These are phyloP conservation scores for Fusarium mexicanum DNA, from an alignment of 2,329 filamentous ascomycete genomes.

Conservation along the genomic window DNA sequence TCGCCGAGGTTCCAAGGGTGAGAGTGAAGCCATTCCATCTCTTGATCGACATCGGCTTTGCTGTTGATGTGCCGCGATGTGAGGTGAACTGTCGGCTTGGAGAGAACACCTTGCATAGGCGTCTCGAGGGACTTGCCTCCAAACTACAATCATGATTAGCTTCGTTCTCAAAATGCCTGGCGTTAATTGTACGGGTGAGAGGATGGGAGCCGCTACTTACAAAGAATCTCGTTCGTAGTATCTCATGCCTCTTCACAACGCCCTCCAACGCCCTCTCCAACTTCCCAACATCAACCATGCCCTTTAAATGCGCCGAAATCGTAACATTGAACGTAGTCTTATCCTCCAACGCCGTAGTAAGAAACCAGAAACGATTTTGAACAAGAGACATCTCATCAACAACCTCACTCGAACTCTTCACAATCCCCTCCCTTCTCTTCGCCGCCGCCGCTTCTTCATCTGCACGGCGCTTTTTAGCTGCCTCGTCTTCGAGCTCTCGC, in stretches of 20 bases:
- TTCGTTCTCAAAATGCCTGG: accelerated
- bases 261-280: not conserved
- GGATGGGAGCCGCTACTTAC: not conserved
- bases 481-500: not conserved
- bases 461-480: not conserved
- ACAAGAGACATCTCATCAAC: slow-evolving; percentile 5
- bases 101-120: not conserved
- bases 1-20: not conserved
- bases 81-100: not conserved
- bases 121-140: not conserved
- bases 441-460: not conserved
- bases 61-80: not conserved
- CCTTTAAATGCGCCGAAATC: not conserved
- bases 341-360: slow-evolving; percentile 2
- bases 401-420: not conserved
- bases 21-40: not conserved
- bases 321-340: slow-evolving; percentile 4
- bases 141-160: not conserved
- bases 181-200: accelerated
- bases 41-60: not conserved
- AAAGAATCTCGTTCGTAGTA: slow-evolving; percentile 3
- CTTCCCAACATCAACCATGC: not conserved
- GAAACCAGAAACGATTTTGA: slow-evolving; percentile 3
- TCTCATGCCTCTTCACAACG: not conserved
- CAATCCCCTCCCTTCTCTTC: not conserved